Evolutionary conservation across 805 yeast genomes (phyloP).

Genomic region (Wickerhamomyces sydowiorum): DNA sequence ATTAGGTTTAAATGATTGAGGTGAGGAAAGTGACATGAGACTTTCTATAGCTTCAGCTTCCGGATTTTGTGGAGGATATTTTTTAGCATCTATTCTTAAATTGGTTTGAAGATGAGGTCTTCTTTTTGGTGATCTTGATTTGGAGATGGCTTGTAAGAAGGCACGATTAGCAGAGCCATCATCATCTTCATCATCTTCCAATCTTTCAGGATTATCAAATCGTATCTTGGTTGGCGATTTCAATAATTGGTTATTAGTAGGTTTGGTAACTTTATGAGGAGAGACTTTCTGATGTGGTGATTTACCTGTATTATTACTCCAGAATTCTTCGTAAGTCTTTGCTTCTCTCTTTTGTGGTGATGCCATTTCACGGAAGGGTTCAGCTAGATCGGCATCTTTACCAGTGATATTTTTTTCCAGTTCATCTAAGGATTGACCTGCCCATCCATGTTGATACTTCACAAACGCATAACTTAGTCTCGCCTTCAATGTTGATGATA

Average conservation of each 20-base stretch:
- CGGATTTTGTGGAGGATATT: conserved; percentile 15
- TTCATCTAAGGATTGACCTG: conserved; percentile 23
- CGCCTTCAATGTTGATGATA: conserved; percentile 33
- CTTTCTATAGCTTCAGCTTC: conserved; percentile 37
- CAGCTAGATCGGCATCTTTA: conserved; percentile 4
- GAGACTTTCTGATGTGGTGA: conserved; percentile 5
- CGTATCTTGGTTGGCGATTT: conserved; percentile 7
- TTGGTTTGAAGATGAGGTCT: conserved; percentile 4
- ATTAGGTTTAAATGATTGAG: conserved; percentile 18
- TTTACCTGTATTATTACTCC: not conserved
- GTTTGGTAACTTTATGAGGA: conserved; percentile 10
- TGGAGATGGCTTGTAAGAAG: conserved; percentile 32
- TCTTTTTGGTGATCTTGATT: conserved; percentile 24
- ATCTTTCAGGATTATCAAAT: too few species aligned
- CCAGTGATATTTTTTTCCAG: conserved; percentile 13
- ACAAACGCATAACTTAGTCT: conserved; percentile 36
- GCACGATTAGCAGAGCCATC: conserved; percentile 34
- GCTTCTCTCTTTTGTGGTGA: conserved; percentile 1
- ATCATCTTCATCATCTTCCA: conserved; percentile 17
- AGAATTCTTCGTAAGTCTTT: conserved; percentile 19
- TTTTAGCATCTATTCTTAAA: conserved; percentile 1
- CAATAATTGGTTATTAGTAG: conserved; percentile 1
- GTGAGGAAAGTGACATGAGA: conserved; percentile 34
- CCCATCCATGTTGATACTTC: conserved; percentile 29
- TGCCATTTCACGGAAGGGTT: not conserved